Evolutionary conservation across 495 filamentous ascomycete genomes (phyloP), one percentile per base, ranked within the genome.

Genomic region (Hyaloscypha bicolor): DNA sequence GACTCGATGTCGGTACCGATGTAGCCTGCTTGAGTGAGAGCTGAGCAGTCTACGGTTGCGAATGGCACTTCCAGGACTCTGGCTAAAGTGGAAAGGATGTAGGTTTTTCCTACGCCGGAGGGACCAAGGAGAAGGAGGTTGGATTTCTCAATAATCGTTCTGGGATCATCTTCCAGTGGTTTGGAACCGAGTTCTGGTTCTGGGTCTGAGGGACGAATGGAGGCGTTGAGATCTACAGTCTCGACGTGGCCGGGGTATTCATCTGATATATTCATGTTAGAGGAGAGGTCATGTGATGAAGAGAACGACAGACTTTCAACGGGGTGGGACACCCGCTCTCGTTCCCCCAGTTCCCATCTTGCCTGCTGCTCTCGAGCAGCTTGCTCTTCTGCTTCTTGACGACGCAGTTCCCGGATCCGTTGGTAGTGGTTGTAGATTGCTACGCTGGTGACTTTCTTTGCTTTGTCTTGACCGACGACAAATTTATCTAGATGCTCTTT

Each of bases 381-480:
- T 52, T 79, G 77, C 70, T 85, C 81, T 45, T 79, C 80, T 68
- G 93, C 90, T 65, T 95, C 91, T 70, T 96, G 88, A 37, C 90
- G 85, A 58, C 93, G 81, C 60, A 93, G 73, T 72, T 97, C 91
- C 66, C 91, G 88, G 66, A 97, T 86, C 45, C 90, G 84, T 79
- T 96, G 93, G 75, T 97, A 98, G 73, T 99, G 95, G 79, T 97
- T 97, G 78, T 93, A 97, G n/a, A 99, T 91, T 4, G 94, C 93
- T 12, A 93, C 90, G 69, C 92, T 94, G 60, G 97, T 85, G 30
- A 93, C 90, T 76, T 95, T 95, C 84, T 98, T 99, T n/a, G 95
- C 92, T 59, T 92, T 89, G 71, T 96, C 91, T 75, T 99, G 95
- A 29, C 96, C 96, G 6, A 99, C 94, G 8, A 99, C 94, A 76